phyloP scores from a whole-genome alignment of 768 basidiomycete species.

The Phlebiopsis flavidoalba region DNA sequence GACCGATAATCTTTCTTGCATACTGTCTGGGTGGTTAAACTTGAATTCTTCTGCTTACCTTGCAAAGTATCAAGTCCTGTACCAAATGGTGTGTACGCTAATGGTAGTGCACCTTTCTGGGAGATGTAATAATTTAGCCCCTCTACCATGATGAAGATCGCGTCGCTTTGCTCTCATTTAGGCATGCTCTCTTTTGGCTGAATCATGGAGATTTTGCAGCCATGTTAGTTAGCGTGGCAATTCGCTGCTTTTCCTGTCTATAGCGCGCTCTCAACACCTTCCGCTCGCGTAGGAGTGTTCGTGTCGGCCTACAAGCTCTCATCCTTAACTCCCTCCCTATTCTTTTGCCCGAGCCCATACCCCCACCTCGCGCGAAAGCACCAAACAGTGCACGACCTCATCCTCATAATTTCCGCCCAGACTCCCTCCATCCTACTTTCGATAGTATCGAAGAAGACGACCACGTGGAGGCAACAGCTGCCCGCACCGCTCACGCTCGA shows the following conservation, averaged over 20 bases:
- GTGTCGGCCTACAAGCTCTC: slow-evolving; percentile 72
- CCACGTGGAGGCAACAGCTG: slow-evolving; percentile 13
- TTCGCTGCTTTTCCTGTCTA: background rate
- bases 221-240: slow-evolving; percentile 70
- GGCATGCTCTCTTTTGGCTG: slow-evolving; percentile 84
- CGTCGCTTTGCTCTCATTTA: slow-evolving; percentile 59
- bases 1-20: slow-evolving; percentile 73
- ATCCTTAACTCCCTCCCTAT: slow-evolving; percentile 76
- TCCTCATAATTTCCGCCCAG: background rate
- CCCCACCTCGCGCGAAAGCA: slow-evolving; percentile 25
- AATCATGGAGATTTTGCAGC: slow-evolving; percentile 81
- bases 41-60: slow-evolving; percentile 71
- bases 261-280: background rate
- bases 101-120: background rate
- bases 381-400: slow-evolving; percentile 15
- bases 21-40: slow-evolving; percentile 85
- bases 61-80: slow-evolving; percentile 65
- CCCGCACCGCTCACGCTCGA: slow-evolving; percentile 1
- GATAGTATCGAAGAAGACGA: slow-evolving; percentile 16
- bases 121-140: background rate
- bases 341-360: slow-evolving; percentile 43
- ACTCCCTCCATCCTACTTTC: background rate
- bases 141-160: slow-evolving; percentile 37
- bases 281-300: slow-evolving; percentile 51
- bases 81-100: slow-evolving; percentile 48